Evolutionary conservation across 352 stramenopile genomes (phyloP).

Genomic region (Phytopythium vexans): DNA sequence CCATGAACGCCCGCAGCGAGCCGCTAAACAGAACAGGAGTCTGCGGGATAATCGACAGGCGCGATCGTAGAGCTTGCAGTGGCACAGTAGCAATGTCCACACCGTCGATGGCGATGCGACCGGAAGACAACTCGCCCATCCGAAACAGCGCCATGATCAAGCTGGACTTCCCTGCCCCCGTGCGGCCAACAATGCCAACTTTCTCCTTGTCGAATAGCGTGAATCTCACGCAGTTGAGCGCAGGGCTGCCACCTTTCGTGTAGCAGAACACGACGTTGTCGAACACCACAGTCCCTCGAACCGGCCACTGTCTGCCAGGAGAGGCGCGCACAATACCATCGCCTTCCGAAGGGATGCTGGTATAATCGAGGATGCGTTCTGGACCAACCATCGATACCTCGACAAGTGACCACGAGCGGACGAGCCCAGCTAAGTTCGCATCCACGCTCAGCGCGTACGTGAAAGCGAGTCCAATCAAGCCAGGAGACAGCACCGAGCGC

Average conservation of each 20-base stretch:
- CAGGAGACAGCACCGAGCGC: conserved; percentile 32
- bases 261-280: conserved; percentile 85
- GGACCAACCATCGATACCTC: conserved; percentile 58
- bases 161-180: too few species aligned
- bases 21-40: conserved; percentile 90
- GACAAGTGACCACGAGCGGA: conserved; percentile 38
- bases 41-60: conserved; percentile 91
- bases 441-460: conserved; percentile 86
- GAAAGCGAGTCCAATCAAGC: conserved; percentile 84
- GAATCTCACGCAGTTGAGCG: conserved; percentile 75
- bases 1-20: conserved; percentile 85
- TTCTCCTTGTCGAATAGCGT: conserved; percentile 49
- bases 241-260: conserved; percentile 46
- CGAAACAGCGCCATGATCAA: conserved; percentile 12
- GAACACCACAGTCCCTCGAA: conserved; percentile 72
- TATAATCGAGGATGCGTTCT: conserved; percentile 46
- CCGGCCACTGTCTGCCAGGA: conserved; percentile 55
- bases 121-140: conserved; percentile 75
- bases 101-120: conserved; percentile 83
- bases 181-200: too few species aligned
- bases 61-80: conserved; percentile 29
- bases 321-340: too few species aligned
- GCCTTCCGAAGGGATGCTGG: conserved; percentile 18
- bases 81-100: conserved; percentile 70
- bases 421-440: conserved; percentile 63